A percentile compares a stretch with the other conserved stretches of the same genome.
These are phyloP conservation scores for Glebionis coronaria DNA, from an alignment of 129 eudicot species.

Conservation along the genomic window DNA sequence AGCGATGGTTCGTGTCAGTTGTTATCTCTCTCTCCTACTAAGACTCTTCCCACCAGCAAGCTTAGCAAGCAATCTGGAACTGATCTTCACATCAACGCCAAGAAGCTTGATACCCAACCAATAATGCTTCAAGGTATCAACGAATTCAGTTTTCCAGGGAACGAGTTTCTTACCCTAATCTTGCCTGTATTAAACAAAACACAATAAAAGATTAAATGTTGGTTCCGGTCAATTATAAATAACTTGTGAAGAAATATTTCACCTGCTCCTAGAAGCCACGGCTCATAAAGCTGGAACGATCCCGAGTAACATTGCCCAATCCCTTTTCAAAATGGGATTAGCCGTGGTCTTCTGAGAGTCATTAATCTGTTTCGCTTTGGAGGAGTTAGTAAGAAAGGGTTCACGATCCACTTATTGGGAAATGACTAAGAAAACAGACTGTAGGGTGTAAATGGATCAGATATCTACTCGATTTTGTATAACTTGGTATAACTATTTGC, in stretches of 20 bases:
- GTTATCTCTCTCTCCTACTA: constrained; percentile 86
- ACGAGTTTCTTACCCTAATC: constrained; percentile 75
- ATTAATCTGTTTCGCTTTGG: too few relatives aligned
- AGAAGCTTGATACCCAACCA: constrained; percentile 24
- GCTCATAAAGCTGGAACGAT: constrained; percentile 77
- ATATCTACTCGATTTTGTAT: constrained; percentile 11
- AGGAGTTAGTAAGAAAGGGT: constrained; percentile 65
- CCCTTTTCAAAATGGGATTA: constrained; percentile 19
- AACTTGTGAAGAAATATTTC: constrained; percentile 1
- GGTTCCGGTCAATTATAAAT: background rate
- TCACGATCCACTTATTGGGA: constrained; percentile 14
- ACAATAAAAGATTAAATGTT: background rate
- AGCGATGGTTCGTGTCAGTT: constrained; percentile 82
- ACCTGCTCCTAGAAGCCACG: constrained; percentile 78
- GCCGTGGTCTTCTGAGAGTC: too few relatives aligned
- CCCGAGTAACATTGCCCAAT: constrained; percentile 58
- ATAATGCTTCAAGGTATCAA: constrained; percentile 72
- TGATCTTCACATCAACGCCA: constrained; percentile 78
- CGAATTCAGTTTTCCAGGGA: constrained; percentile 83
- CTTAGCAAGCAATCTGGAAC: constrained; percentile 65
- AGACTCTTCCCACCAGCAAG: constrained; percentile 82
- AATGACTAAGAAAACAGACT: background rate
- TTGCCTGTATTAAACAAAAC: constrained; percentile 35
- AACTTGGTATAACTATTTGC: constrained; percentile 16
- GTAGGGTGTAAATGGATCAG: constrained; percentile 14